phyloP scores from a whole-genome alignment of 2,329 filamentous ascomycete genomes.

The Myriosclerotinia curreyana region DNA sequence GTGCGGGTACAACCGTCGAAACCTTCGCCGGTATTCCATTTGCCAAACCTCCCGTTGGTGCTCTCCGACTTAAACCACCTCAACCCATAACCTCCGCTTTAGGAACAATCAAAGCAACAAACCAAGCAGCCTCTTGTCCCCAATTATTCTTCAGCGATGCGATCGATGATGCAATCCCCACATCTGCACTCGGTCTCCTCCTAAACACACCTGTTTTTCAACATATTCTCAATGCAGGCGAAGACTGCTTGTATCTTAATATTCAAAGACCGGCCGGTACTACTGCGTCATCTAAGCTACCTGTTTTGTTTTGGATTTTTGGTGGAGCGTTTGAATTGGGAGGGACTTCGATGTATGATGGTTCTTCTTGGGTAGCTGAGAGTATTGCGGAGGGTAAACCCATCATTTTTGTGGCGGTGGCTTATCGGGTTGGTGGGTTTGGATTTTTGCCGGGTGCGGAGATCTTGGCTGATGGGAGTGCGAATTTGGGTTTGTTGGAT shows the following conservation, averaged over 20 bases:
- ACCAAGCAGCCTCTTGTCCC: conserved; percentile 61
- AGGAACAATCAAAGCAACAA: conserved; percentile 60
- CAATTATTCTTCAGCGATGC: conserved; percentile 63
- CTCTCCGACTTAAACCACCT: conserved; percentile 67
- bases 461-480: conserved; percentile 61
- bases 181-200: conserved; percentile 49
- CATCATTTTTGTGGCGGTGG: conserved; percentile 72
- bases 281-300: conserved; percentile 53
- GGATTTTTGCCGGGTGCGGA: conserved; percentile 71
- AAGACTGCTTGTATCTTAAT: conserved; percentile 63
- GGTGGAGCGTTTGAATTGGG: conserved; percentile 63
- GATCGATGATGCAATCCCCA: conserved; percentile 39
- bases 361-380: conserved; percentile 45
- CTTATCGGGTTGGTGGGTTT: conserved; percentile 73
- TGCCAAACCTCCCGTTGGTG: conserved; percentile 64
- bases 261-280: conserved; percentile 59
- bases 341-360: conserved; percentile 53
- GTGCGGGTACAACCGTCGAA: conserved; percentile 49
- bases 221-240: conserved; percentile 50
- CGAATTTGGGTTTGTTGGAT: conserved; percentile 71
- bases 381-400: conserved; percentile 54
- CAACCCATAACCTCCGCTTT: conserved; percentile 54
- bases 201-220: conserved; percentile 58
- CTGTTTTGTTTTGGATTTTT: conserved; percentile 69
- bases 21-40: conserved; percentile 71